These are phyloP conservation scores for Barnettozyma californica DNA, from an alignment of 805 yeast genomes.

Conservation along the genomic window DNA sequence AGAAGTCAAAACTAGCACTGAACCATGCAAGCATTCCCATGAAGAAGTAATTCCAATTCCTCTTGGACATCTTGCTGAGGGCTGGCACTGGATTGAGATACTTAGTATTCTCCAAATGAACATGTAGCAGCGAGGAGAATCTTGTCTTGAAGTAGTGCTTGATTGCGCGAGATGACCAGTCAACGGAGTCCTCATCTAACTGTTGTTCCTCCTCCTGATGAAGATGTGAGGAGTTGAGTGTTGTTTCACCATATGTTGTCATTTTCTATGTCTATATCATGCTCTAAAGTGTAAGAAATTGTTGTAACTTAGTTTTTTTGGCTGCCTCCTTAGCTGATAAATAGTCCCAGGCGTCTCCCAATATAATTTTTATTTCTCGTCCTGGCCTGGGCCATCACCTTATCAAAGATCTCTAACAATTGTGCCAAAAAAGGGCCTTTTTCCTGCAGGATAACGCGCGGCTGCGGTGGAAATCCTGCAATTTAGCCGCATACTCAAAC, in stretches of 20 bases:
- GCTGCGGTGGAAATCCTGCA: background rate
- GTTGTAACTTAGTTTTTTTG: background rate
- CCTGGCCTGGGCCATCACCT: background rate
- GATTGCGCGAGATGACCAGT: conserved; percentile 6
- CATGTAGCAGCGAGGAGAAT: conserved; percentile 14
- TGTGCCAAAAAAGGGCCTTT: background rate
- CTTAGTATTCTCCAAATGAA: conserved; percentile 18
- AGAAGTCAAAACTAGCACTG: conserved; percentile 70
- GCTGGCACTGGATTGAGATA: conserved; percentile 40
- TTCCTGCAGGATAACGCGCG: background rate
- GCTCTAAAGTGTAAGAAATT: background rate
- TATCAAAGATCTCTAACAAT: background rate
- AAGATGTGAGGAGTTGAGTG: background rate
- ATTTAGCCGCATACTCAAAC: background rate
- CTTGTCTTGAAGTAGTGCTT: conserved; percentile 14
- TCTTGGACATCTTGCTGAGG: conserved; percentile 30
- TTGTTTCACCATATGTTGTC: background rate
- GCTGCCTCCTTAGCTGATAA: background rate
- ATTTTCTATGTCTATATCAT: background rate
- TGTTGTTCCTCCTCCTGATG: background rate
- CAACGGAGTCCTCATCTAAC: conserved; percentile 7
- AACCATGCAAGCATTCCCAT: conserved; percentile 66
- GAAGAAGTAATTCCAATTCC: conserved; percentile 52
- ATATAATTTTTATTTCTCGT: background rate
- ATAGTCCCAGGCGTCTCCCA: background rate